Evolutionary conservation across 2,329 filamentous ascomycete species (phyloP).

Genomic region (Sporothrix humicola): DNA sequence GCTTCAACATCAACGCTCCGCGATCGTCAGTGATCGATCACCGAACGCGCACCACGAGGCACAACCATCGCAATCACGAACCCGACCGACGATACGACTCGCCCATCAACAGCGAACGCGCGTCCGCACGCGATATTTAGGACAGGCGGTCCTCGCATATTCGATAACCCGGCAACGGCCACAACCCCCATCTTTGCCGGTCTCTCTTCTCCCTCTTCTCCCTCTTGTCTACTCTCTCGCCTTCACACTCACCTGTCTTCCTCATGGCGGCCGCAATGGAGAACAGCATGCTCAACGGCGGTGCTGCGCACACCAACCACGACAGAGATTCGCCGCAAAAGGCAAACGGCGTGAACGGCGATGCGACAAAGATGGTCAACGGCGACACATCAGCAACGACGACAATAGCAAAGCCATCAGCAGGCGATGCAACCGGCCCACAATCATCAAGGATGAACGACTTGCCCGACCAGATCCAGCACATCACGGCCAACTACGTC

Average conservation of each 20-base stretch:
- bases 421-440: conserved; percentile 25
- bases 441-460: conserved; percentile 55
- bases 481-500: conserved; percentile 78
- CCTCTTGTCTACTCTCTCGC: neutral
- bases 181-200: neutral
- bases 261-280: conserved; percentile 40
- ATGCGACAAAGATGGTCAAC: conserved; percentile 12
- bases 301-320: conserved; percentile 58
- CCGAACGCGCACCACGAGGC: conserved; percentile 10
- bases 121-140: neutral
- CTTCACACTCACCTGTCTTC: neutral
- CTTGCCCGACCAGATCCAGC: conserved; percentile 66
- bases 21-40: conserved; percentile 1
- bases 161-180: neutral
- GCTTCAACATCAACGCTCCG: neutral
- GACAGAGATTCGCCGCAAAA: conserved; percentile 51
- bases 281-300: conserved; percentile 57
- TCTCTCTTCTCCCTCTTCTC: neutral
- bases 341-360: conserved; percentile 29
- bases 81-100: neutral
- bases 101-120: neutral
- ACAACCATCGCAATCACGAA: neutral
- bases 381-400: conserved; percentile 29
- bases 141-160: neutral
- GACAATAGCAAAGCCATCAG: conserved; percentile 11